phyloP scores from a whole-genome alignment of 345 rosid species.

The Fremontodendron californicum region DNA sequence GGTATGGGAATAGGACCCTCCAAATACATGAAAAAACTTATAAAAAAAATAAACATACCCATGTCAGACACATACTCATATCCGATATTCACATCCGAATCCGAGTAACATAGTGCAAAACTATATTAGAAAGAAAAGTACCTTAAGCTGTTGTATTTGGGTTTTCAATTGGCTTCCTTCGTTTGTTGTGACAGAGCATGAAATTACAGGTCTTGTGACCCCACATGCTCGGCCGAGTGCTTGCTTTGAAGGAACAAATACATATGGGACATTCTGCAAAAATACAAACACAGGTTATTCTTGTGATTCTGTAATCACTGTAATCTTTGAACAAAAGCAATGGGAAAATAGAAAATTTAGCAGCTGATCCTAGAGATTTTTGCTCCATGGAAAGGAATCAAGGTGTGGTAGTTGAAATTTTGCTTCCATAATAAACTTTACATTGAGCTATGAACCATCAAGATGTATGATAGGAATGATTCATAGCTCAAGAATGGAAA shows the following conservation, averaged over 20 bases:
- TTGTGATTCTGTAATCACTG: not conserved
- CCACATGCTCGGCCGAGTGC: conserved; percentile 98
- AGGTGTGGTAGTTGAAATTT: not conserved
- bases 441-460: not conserved
- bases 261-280: conserved; percentile 90
- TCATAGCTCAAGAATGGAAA: not conserved
- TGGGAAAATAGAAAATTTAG: not conserved
- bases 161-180: conserved; percentile 84
- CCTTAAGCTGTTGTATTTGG: conserved; percentile 88
- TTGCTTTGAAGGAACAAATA: conserved; percentile 94
- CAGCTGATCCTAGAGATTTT: not conserved
- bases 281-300: not conserved
- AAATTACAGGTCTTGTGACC: conserved; percentile 90
- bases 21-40: no score
- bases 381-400: not conserved
- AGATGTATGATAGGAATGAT: not conserved
- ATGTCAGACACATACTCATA: no score
- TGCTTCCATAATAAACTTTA: not conserved
- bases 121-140: conserved; percentile 20
- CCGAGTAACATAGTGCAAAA: no score
- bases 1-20: no score
- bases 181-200: conserved; percentile 81
- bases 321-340: not conserved
- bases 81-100: no score
- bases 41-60: no score